Evolutionary conservation across 768 basidiomycete species (phyloP).

Genomic region (Lentinula detonsa): DNA sequence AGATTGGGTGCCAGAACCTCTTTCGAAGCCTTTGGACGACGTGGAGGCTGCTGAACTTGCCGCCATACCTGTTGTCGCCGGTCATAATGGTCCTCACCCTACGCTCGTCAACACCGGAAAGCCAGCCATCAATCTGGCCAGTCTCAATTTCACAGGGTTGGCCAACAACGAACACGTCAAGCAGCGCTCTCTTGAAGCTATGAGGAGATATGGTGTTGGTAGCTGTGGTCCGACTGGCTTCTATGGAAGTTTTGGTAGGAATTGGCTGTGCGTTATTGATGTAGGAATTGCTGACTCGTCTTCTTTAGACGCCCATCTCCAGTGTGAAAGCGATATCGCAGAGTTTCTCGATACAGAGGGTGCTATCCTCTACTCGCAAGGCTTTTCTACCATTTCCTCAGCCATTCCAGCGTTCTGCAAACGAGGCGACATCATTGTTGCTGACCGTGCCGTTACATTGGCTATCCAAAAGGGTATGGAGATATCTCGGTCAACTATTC

Average conservation of each 20-base stretch:
- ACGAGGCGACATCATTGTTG: slow-evolving; percentile 96
- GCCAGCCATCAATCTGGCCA: slow-evolving; percentile 78
- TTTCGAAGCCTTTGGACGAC: slow-evolving; percentile 56
- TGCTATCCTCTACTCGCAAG: slow-evolving; percentile 90
- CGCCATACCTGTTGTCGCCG: slow-evolving; percentile 70
- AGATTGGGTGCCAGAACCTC: slow-evolving; percentile 88
- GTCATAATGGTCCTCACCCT: slow-evolving; percentile 79
- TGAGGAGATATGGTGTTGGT: slow-evolving; percentile 87
- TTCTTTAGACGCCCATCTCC: slow-evolving; percentile 79
- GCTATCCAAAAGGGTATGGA: slow-evolving; percentile 95
- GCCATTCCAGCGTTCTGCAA: slow-evolving; percentile 98
- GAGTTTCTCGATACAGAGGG: slow-evolving; percentile 87
- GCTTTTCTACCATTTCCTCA: slow-evolving; percentile 85
- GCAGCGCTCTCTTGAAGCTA: slow-evolving; percentile 74
- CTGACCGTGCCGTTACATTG: slow-evolving; percentile 94
- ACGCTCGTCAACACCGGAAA: slow-evolving; percentile 69
- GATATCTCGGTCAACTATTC: slow-evolving; percentile 84
- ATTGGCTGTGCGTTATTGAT: not conserved
- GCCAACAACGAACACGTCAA: slow-evolving; percentile 86
- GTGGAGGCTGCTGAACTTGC: slow-evolving; percentile 65
- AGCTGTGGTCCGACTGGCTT: slow-evolving; percentile 96
- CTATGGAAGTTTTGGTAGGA: slow-evolving; percentile 89
- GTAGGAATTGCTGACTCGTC: slow-evolving; percentile 4
- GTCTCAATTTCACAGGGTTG: slow-evolving; percentile 88
- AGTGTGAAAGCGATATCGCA: slow-evolving; percentile 84